Base-by-base conservation (phyloP, 306 rosid species). In the Dalbergia oliveri region DNA sequence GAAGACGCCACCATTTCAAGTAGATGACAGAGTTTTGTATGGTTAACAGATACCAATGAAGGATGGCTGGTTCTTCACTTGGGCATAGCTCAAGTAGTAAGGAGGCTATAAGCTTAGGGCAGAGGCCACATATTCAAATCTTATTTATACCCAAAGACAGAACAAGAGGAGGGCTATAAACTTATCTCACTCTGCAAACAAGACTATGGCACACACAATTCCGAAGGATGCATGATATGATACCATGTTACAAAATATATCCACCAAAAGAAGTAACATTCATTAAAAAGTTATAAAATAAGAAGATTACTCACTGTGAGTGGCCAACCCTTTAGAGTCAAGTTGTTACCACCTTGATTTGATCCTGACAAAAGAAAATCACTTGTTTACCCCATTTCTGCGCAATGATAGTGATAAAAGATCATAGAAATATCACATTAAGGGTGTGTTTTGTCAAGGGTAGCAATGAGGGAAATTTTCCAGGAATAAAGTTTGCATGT, bases 311-410 rank as follows among this genome's bases (percentile, higher is more conserved):
- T 76, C 87, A 96, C 99, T 1, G 98, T 93, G 65, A 96, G 94
- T 0, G 99, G 99, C 99, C 99, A 96, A 66, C 99, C 99, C 87
- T 93, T 96, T 69, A 96, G 79, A 66, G 99, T 96, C 93, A 96
- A 88, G 84, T 91, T 96, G 84, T 82, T 96, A 84, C 93, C 82
- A 68, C 97, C 97, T 89, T 96, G 99, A 86, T 96, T 96, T 33
- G 97, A 90, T 76, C 99, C 99, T 96, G 89, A 75, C 86, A 88
- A 57, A 75, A 76, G 54, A 64, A 78, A 41, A 80, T 85, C 35
- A 81, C 41, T 37, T 34, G 73, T 86, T 84, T 72, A 83, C 60
- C 37, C 61, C 58, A 75, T 75, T 61, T 75, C 41, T 11, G 62
- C n/a, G 63, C 54, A 85, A 57, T 61, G 67, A 59, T 77, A 47